A percentile compares a stretch with the other conserved stretches of the same genome.
Evolutionary conservation across 495 filamentous ascomycete genomes (phyloP).

Genomic region (Aspergillus haitiensis): DNA sequence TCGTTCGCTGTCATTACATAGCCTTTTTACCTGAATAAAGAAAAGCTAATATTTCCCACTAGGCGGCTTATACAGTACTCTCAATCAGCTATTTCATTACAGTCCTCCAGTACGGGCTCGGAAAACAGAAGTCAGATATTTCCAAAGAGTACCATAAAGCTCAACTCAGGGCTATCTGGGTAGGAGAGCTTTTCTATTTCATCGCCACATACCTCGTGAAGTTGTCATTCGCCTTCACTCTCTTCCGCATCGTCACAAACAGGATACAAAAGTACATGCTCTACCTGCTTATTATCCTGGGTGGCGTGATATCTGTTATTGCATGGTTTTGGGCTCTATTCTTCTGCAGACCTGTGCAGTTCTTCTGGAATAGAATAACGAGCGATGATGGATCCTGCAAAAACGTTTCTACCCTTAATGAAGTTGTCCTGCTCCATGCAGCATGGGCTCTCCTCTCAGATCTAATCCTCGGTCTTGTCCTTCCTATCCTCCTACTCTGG

Average conservation of each 20-base stretch:
- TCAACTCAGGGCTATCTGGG: not conserved
- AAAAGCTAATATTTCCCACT: not conserved
- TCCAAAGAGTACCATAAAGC: not conserved
- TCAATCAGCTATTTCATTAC: not conserved
- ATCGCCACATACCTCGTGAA: not conserved
- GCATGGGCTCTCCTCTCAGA: conserved; percentile 1
- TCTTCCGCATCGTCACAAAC: not conserved
- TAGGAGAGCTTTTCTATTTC: conserved; percentile 4
- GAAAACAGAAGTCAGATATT: not conserved
- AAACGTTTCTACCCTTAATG: not conserved
- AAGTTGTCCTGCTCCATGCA: not conserved
- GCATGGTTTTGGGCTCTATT: conserved; percentile 1
- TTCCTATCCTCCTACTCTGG: not conserved
- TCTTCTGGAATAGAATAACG: not conserved
- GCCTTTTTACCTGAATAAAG: not conserved
- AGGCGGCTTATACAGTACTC: not conserved
- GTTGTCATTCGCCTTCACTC: conserved; percentile 4
- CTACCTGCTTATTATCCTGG: not conserved
- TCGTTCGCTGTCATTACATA: not conserved
- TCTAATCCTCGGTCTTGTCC: not conserved
- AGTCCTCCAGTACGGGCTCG: not conserved
- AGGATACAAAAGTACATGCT: not conserved
- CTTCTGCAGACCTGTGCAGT: conserved; percentile 2
- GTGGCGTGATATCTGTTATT: not conserved
- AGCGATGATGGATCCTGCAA: not conserved